Conservation (phyloP, 2,329 filamentous ascomycete species). For the Plectosphaerella cucumerina region DNA sequence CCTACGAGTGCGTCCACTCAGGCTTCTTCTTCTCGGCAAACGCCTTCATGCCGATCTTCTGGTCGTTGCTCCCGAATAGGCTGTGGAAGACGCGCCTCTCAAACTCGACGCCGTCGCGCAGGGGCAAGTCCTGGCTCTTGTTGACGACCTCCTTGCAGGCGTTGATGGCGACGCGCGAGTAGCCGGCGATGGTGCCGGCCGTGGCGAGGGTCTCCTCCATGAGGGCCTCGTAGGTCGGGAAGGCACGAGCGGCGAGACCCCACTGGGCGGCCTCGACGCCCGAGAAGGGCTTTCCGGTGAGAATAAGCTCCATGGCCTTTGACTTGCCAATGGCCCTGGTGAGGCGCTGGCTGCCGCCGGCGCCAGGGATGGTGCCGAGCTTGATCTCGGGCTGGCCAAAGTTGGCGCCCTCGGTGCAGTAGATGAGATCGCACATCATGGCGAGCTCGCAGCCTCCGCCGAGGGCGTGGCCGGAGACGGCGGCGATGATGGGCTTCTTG, state of each 20-base stretch:
- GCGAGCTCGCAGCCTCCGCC: conserved; percentile 95
- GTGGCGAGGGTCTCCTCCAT: conserved; percentile 78
- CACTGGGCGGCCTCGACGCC: conserved; percentile 83
- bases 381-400: conserved; percentile 98
- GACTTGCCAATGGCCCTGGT: conserved; percentile 80
- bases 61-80: conserved; percentile 89
- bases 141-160: conserved; percentile 98
- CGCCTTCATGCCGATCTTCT: conserved; percentile 95
- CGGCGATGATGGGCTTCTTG: conserved; percentile 92
- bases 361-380: conserved; percentile 86
- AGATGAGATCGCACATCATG: conserved; percentile 95
- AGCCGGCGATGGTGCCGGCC: conserved; percentile 83
- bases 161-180: conserved; percentile 81
- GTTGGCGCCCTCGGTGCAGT: conserved; percentile 79
- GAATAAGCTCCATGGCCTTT: conserved; percentile 85
- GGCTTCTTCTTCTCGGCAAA: conserved; percentile 95
- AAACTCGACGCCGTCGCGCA: conserved; percentile 90
- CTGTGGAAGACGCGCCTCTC: conserved; percentile 91
- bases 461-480: conserved; percentile 90
- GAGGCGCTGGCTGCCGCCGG: conserved; percentile 84
- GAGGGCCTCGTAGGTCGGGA: conserved; percentile 74
- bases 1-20: conserved; percentile 78
- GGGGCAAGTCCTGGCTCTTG: conserved; percentile 88
- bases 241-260: conserved; percentile 82
- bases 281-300: conserved; percentile 80